Conservation (phyloP, 192 early-diverging fungal species). For the Coemansia erecta region DNA sequence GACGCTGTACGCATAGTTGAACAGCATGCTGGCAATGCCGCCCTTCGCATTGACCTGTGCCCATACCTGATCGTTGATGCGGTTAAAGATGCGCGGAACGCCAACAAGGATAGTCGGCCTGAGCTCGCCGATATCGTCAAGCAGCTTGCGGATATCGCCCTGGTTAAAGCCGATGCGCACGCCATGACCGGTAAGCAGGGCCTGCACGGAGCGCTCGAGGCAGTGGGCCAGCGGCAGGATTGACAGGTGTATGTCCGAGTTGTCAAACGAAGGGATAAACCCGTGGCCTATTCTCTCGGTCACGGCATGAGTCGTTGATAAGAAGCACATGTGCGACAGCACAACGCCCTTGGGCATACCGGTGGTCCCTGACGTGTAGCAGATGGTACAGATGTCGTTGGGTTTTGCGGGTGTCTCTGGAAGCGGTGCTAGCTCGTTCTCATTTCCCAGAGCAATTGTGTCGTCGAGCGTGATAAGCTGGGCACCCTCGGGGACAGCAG, state of each 20-base stretch:
- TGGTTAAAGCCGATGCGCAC: conserved; percentile 58
- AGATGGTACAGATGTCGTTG: conserved; percentile 59
- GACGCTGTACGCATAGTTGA: conserved; percentile 68
- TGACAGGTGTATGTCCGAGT: conserved; percentile 64
- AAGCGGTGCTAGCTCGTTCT: conserved; percentile 56
- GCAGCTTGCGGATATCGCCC: conserved; percentile 62
- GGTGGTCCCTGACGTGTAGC: conserved; percentile 93
- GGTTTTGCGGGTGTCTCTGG: conserved; percentile 39
- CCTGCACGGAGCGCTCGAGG: conserved; percentile 78
- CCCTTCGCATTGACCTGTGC: conserved; percentile 82
- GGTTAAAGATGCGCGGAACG: conserved; percentile 84
- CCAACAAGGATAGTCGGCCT: conserved; percentile 73
- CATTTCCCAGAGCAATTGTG: conserved; percentile 45
- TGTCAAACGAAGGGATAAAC: conserved; percentile 33
- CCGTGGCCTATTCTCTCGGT: conserved; percentile 23
- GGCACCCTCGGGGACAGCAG: conserved; percentile 27
- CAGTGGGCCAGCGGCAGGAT: conserved; percentile 89
- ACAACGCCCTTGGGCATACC: no score
- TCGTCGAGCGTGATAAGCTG: conserved; percentile 65
- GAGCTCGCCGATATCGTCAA: conserved; percentile 74
- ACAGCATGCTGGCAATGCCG: conserved; percentile 68
- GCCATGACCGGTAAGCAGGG: conserved; percentile 60
- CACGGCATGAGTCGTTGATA: conserved; percentile 56
- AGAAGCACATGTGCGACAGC: conserved; percentile 77
- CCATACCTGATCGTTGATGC: conserved; percentile 87